Conservation (phyloP, 2,329 filamentous ascomycete species). For the Ophiostoma angusticollis region DNA sequence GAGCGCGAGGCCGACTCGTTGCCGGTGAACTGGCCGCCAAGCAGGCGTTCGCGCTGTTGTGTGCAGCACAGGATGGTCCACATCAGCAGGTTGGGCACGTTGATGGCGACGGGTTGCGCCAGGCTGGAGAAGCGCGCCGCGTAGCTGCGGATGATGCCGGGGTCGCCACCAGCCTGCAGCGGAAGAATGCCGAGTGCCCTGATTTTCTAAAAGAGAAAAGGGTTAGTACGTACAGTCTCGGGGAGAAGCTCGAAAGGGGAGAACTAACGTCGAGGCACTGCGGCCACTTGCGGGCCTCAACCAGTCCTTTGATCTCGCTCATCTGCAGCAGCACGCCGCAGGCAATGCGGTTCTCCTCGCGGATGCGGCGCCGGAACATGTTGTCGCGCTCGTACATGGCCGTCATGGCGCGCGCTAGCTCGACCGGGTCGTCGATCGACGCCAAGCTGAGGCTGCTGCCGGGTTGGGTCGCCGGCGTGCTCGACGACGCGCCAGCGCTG, state of each 20-base stretch:
- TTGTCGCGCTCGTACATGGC: conserved; percentile 47
- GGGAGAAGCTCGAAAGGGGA: no score
- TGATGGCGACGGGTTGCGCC: conserved; percentile 70
- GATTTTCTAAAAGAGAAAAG: conserved; percentile 41
- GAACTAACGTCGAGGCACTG: conserved; percentile 44
- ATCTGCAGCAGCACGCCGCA: conserved; percentile 46
- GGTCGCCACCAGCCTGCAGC: conserved; percentile 59
- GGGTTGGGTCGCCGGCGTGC: conserved; percentile 38
- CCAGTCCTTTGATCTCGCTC: conserved; percentile 46
- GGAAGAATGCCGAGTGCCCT: conserved; percentile 66
- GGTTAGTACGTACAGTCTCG: background rate
- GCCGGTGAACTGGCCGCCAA: conserved; percentile 59
- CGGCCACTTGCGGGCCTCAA: conserved; percentile 43
- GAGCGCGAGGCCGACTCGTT: conserved; percentile 50
- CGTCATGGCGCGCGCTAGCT: conserved; percentile 49
- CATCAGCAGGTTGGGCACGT: conserved; percentile 80
- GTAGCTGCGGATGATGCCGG: conserved; percentile 63
- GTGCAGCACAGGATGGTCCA: conserved; percentile 87
- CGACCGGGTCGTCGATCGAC: conserved; percentile 46
- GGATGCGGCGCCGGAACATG: conserved; percentile 47
- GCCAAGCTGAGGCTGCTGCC: conserved; percentile 48
- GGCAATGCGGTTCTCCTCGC: conserved; percentile 42
- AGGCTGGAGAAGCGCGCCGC: conserved; percentile 71
- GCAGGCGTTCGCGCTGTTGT: conserved; percentile 59
- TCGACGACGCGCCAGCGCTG: conserved; percentile 29